Conservation (phyloP, 202 grass and related monocot species). For the Cymbopogon flexuosus region DNA sequence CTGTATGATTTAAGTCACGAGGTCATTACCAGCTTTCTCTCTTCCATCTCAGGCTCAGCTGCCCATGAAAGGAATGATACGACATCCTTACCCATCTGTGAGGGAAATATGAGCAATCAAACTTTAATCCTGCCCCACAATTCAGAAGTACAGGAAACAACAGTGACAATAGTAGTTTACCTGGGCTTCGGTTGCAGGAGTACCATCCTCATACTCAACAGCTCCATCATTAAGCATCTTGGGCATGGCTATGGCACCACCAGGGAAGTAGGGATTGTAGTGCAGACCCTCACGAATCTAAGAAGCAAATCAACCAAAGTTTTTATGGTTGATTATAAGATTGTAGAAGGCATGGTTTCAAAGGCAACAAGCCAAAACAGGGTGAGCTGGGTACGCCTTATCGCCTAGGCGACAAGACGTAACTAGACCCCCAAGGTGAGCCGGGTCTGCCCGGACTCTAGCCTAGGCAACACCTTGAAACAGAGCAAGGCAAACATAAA, state of each 20-base stretch:
- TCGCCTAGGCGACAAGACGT: too few species aligned
- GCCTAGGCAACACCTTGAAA: too few species aligned
- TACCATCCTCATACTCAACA: constrained; percentile 94
- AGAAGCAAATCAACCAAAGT: not conserved
- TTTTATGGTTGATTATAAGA: not conserved
- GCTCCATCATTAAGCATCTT: constrained; percentile 98
- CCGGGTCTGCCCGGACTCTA: too few species aligned
- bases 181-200: constrained; percentile 97
- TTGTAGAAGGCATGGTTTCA: not conserved
- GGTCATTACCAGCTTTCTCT: constrained; percentile 84
- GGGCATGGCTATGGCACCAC: constrained; percentile 99
- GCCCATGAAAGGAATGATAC: constrained; percentile 94
- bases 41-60: constrained; percentile 99
- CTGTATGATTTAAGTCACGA: not conserved
- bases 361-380: too few species aligned
- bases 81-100: constrained; percentile 96
- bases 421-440: too few species aligned
- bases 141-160: not conserved
- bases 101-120: constrained; percentile 13
- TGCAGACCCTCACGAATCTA: constrained; percentile 96
- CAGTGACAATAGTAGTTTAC: constrained; percentile 27
- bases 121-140: constrained; percentile 16
- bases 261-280: constrained; percentile 98
- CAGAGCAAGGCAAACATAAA: not conserved
- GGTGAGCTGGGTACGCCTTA: too few species aligned